Evolutionary conservation across 345 rosid genomes (phyloP).

Genomic region (Salix purpurea): DNA sequence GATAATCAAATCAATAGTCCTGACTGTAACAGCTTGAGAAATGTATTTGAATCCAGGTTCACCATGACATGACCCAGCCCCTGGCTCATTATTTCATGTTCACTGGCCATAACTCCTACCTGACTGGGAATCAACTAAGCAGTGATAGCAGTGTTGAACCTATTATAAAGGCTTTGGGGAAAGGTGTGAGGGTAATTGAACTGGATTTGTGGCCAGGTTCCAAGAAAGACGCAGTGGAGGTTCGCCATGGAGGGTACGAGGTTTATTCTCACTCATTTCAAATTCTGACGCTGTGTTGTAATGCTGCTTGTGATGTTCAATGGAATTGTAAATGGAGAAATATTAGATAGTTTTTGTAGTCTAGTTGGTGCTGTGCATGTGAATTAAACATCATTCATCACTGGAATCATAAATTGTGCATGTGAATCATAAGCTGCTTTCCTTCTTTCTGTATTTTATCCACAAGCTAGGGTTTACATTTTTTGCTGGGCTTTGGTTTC

Average conservation of each 20-base stretch:
- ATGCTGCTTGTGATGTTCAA: background rate
- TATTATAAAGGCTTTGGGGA: conserved; percentile 48
- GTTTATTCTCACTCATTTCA: background rate
- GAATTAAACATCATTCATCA: background rate
- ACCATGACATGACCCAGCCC: conserved; percentile 63
- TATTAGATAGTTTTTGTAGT: background rate
- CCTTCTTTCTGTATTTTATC: background rate
- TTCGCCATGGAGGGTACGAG: conserved; percentile 72
- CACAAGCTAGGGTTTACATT: background rate
- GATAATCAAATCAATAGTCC: background rate
- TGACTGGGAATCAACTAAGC: conserved; percentile 72
- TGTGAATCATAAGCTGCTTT: background rate
- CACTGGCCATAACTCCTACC: conserved; percentile 89
- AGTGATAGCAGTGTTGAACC: conserved; percentile 61
- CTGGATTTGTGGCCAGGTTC: conserved; percentile 81
- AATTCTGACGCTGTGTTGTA: background rate
- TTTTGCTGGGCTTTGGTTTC: background rate
- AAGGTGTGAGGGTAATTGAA: conserved; percentile 78
- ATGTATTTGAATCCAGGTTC: conserved; percentile 42
- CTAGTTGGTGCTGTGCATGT: background rate
- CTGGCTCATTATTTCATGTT: conserved; percentile 69
- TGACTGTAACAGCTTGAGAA: background rate
- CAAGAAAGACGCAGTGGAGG: conserved; percentile 44
- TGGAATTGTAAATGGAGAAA: background rate
- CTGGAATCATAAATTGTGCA: background rate